These are phyloP conservation scores for Solanum sejunctum DNA, from an alignment of 257 asterid species.

Conservation along the genomic window DNA sequence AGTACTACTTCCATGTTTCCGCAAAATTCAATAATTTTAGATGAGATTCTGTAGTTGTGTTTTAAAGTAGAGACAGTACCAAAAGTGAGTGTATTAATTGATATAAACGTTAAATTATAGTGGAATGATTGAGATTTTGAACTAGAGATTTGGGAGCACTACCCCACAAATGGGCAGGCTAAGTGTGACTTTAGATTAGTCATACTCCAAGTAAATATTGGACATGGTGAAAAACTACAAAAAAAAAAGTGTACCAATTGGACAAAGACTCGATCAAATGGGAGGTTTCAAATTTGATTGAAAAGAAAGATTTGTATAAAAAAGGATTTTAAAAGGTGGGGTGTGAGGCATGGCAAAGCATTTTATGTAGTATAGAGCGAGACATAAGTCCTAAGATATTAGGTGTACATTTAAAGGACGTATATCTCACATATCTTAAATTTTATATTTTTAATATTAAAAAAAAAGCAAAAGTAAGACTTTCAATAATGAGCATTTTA, in stretches of 20 bases:
- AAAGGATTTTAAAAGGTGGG: neutral
- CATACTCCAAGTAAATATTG: rapidly evolving
- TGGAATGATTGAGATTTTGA: neutral
- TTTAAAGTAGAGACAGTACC: neutral
- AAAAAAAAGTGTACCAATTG: neutral
- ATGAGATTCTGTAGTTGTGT: neutral
- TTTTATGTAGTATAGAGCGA: no score
- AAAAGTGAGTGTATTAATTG: neutral
- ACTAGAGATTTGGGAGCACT: neutral
- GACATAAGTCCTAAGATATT: no score
- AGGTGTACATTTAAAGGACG: no score
- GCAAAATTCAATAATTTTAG: neutral
- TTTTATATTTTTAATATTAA: no score
- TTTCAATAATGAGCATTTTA: no score
- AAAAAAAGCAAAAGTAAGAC: no score
- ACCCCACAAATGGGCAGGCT: rapidly evolving
- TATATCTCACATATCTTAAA: no score
- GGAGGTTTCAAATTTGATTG: neutral
- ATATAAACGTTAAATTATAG: neutral
- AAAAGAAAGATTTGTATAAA: neutral
- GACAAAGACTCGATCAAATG: neutral
- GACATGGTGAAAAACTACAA: neutral
- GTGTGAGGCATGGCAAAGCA: no score
- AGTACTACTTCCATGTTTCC: neutral
- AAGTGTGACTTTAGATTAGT: neutral